phyloP scores from a whole-genome alignment of 1,139 yeast species.

The Candida sp. region DNA sequence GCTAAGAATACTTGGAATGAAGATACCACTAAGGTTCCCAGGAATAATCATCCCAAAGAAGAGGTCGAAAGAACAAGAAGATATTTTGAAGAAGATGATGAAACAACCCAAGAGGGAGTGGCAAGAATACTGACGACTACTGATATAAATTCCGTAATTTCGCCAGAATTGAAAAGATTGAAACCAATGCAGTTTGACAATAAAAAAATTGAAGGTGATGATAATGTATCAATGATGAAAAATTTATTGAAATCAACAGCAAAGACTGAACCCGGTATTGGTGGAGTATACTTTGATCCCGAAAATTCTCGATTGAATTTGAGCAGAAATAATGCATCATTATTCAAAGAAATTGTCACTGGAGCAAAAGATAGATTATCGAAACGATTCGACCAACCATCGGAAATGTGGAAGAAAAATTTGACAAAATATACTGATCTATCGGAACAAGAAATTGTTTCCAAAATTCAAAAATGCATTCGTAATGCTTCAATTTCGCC shows the following conservation, averaged over 20 bases:
- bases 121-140: no score
- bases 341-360: constrained; percentile 3
- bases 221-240: neutral
- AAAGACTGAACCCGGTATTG: neutral
- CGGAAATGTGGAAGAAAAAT: constrained; percentile 17
- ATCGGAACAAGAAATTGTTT: constrained; percentile 4
- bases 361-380: constrained; percentile 4
- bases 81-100: no score
- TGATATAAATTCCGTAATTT: no score
- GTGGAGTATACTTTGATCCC: constrained; percentile 3
- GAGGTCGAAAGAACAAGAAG: no score
- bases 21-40: neutral
- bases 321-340: constrained; percentile 1
- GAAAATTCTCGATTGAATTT: constrained; percentile 5
- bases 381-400: constrained; percentile 17
- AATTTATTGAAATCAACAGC: constrained; percentile 1
- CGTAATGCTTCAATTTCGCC: constrained; percentile 24
- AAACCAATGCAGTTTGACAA: neutral
- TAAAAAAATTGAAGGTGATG: neutral
- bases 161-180: constrained; percentile 1
- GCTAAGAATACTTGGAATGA: neutral
- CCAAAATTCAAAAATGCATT: constrained; percentile 13
- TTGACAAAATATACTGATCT: neutral
- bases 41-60: no score
- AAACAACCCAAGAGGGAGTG: no score